These are phyloP conservation scores for Coniochaeta sp. DNA, from an alignment of 2,329 filamentous ascomycete genomes.

Conservation along the genomic window DNA sequence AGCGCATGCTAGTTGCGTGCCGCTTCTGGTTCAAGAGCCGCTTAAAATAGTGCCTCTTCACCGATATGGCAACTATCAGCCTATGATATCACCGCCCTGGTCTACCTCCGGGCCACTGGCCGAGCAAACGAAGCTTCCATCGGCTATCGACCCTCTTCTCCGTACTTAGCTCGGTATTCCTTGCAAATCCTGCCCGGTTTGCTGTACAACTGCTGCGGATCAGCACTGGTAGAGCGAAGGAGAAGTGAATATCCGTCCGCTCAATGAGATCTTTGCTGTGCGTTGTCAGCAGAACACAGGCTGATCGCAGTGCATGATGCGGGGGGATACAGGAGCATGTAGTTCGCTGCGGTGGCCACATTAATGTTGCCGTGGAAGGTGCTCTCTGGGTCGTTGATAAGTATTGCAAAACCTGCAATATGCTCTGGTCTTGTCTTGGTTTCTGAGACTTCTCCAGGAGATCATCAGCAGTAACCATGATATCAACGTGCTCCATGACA, in stretches of 20 bases:
- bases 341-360: neutral
- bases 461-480: neutral
- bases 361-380: neutral
- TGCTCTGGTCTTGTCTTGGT: neutral
- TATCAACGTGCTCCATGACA: neutral
- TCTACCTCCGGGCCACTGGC: neutral
- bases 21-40: neutral
- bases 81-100: neutral
- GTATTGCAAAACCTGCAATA: neutral
- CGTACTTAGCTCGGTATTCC: neutral
- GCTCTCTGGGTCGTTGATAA: neutral
- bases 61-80: neutral
- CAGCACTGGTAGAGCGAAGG: neutral
- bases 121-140: neutral
- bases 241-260: neutral
- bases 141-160: neutral
- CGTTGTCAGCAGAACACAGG: conserved; percentile 2
- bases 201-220: conserved; percentile 1
- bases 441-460: neutral
- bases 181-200: neutral
- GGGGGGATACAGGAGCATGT: neutral
- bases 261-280: neutral
- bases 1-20: neutral
- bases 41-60: neutral
- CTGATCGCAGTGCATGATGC: neutral